A percentile compares a stretch with the other conserved stretches of the same genome.
Conservation (phyloP, 2,329 filamentous ascomycete species). For the Dactylonectria estremocensis region DNA sequence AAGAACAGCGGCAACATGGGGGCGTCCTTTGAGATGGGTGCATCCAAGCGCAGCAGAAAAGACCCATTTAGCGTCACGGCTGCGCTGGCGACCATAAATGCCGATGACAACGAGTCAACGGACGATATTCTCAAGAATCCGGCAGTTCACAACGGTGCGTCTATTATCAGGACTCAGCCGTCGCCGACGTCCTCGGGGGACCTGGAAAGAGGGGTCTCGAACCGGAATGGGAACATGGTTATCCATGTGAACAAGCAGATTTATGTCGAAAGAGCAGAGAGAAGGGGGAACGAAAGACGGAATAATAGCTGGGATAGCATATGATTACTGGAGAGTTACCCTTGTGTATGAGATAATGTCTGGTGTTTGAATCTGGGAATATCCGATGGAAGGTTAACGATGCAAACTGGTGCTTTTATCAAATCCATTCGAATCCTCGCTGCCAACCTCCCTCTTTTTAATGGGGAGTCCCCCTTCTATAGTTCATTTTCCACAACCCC, state of each 20-base stretch:
- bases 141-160: neutral
- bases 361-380: no score
- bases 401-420: no score
- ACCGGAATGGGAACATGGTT: conserved; percentile 20
- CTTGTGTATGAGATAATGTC: neutral
- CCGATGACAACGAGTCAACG: conserved; percentile 21
- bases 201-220: conserved; percentile 20
- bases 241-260: conserved; percentile 34
- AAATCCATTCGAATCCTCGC: no score
- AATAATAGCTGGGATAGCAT: neutral
- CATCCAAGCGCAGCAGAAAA: conserved; percentile 17
- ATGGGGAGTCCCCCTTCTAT: no score
- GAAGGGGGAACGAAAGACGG: neutral
- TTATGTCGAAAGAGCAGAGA: conserved; percentile 16
- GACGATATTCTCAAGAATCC: conserved; percentile 28
- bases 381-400: no score
- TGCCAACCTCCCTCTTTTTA: no score
- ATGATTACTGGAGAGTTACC: neutral
- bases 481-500: no score
- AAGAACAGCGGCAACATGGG: conserved; percentile 24
- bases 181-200: conserved; percentile 17
- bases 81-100: conserved; percentile 29
- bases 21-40: conserved; percentile 24
- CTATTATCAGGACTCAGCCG: neutral
- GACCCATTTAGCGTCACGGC: conserved; percentile 35